Evolutionary conservation across 1,284 basidiomycete species (phyloP), one percentile per base, ranked within the genome.

Genomic region (Xerocomus nothofagi): DNA sequence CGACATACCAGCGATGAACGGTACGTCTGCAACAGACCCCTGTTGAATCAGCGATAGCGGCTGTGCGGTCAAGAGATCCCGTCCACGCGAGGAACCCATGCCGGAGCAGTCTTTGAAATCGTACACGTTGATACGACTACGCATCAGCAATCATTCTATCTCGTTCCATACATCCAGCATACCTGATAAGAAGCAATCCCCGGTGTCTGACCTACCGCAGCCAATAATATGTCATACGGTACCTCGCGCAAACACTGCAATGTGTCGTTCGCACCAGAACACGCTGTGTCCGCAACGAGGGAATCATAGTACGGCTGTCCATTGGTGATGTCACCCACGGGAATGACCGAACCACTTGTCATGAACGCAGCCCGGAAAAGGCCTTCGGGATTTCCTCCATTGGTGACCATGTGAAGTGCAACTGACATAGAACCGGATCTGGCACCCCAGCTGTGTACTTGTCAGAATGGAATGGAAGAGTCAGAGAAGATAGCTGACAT

Each of bases 1-100:
- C n/a, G 6, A 43, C 38, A 10, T 47, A 71, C 77, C 78, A 11
- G 57, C 71, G 27, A 79, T 62, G 46, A 75, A 72, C 0, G 78
- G 76, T n/a, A 80, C 63, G 34, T 75, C 67, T 3, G 76, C 71
- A 15, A 79, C 69, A 31, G 67, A 66, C 6, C 73, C 74, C 34
- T 72, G 60, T 36, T 67, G 63, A 11, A 79, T 68, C 24, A 74
- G 55, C 10, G 57, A 45, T 50, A 73, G 70, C 6, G 78, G 74
- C 45, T 71, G 62, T 18, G 72, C 73, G 0, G 69, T 71, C 31
- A 82, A 55, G 60, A 81, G 76, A 68, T 64, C 1, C 81, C 81
- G 52, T 82, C 81, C 8, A 73, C 73, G 5, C 77, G 69, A 34
- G 79, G 80, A n/a, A 73, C 52, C 76, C 76, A 82, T 0, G 74